Conservation (phyloP, 1,284 basidiomycete species). For the Singerocomus rubriflavus region DNA sequence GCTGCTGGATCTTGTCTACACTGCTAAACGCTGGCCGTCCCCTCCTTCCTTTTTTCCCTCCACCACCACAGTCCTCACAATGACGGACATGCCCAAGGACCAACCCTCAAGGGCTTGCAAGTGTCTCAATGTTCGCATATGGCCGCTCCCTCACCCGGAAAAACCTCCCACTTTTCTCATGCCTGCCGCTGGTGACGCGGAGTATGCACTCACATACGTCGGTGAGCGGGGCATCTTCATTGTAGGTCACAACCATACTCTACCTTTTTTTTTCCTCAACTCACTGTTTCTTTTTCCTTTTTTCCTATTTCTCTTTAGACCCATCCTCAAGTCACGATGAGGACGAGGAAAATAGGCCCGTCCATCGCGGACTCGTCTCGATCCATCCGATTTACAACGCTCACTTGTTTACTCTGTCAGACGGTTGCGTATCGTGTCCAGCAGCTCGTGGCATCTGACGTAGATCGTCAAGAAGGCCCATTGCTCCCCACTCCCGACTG, state of each 20-base stretch:
- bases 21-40: conserved; percentile 27
- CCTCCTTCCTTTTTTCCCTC: conserved; percentile 15
- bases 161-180: conserved; percentile 35
- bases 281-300: conserved; percentile 11
- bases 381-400: conserved; percentile 56
- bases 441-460: conserved; percentile 54
- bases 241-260: conserved; percentile 40
- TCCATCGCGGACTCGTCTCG: conserved; percentile 44
- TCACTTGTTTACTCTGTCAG: conserved; percentile 70
- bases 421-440: conserved; percentile 65
- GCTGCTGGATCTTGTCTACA: conserved; percentile 18
- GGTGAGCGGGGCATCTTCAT: conserved; percentile 65
- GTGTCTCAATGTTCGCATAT: conserved; percentile 69
- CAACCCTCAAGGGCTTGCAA: conserved; percentile 45
- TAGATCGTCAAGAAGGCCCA: conserved; percentile 63
- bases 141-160: conserved; percentile 25
- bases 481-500: conserved; percentile 70
- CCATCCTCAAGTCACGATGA: conserved; percentile 68
- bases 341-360: conserved; percentile 52
- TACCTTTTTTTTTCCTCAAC: background rate
- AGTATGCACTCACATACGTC: conserved; percentile 58
- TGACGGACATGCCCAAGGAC: conserved; percentile 23
- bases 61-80: conserved; percentile 23
- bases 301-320: conserved; percentile 37
- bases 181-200: conserved; percentile 35